Evolutionary conservation across 2,329 filamentous ascomycete genomes (phyloP), one percentile per base, ranked within the genome.

Genomic region (Fusarium sp.): DNA sequence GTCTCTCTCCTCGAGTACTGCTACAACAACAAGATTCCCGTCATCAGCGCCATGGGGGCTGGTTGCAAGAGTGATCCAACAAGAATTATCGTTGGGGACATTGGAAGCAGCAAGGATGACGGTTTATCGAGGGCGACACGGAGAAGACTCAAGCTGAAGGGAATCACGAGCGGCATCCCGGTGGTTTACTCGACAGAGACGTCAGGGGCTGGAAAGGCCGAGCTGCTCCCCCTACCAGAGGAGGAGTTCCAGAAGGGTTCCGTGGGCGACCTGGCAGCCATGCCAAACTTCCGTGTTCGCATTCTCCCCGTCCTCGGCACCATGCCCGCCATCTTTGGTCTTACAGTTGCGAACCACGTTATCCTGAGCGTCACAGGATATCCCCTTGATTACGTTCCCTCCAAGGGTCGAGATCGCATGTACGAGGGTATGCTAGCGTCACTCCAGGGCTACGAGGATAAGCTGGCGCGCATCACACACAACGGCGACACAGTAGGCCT

Each of bases 241-340:
- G 94, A 96, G 57, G 95, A 98, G 80, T 96, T 95, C 78, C 83
- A 90, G 56, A 97, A 96, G 83, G 96, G 96, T 20, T 87, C 91
- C 20, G 94, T 98, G 0, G 92, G 93, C 29, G 95, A 98, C 74
- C 87, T 98, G 0, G 93, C 95, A 49, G 94, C 97, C 0, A 88
- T 99, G 59, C 93, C 95, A 2, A 95, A 98, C 80, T 99, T 99
- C 82, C 89, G 96, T 27, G 94, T 98, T 11, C 89, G 96, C n/a
- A 99, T 99, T 66, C 84, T 99, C 10, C 96, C 96, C 0, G 96
- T 99, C 0, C 85, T 99, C 4, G 96, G 96, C 1, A 99, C 96
- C 0, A 98, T 99, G 95, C 96, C 96, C 0, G 96, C 96, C 3
- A 92, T 98, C 1, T 99, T 99, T 81, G 96, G 96, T 10, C 93